A percentile compares a stretch with the other conserved stretches of the same genome.
These are phyloP conservation scores for Termitomyces sp. DNA, from an alignment of 768 basidiomycete genomes.

Conservation along the genomic window DNA sequence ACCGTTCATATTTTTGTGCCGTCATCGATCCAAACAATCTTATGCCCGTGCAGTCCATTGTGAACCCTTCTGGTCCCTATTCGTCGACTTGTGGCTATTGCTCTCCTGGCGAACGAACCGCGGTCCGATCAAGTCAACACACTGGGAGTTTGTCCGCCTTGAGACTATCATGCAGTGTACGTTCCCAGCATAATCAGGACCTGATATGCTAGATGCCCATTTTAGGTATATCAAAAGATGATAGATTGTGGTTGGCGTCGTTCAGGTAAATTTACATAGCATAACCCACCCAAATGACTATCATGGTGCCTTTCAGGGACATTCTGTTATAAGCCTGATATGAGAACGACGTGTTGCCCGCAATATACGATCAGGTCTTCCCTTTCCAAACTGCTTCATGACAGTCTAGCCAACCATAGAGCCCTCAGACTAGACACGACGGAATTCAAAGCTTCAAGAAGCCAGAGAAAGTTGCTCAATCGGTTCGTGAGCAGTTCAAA, in stretches of 20 bases:
- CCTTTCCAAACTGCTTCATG: conserved; percentile 2
- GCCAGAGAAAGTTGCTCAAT: conserved; percentile 70
- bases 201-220: background rate
- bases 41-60: conserved; percentile 26
- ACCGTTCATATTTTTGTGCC: no score
- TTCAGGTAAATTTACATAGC: conserved; percentile 38
- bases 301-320: conserved; percentile 26
- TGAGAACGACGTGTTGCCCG: conserved; percentile 81
- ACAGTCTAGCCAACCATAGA: background rate
- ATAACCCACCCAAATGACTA: background rate
- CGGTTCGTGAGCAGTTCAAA: conserved; percentile 34
- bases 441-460: conserved; percentile 63
- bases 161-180: conserved; percentile 40
- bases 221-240: conserved; percentile 74
- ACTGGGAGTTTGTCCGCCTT: conserved; percentile 43
- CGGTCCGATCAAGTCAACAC: conserved; percentile 34
- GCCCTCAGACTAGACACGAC: conserved; percentile 55
- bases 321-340: conserved; percentile 86
- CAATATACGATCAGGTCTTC: conserved; percentile 87
- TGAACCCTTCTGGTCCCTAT: conserved; percentile 25
- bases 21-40: background rate
- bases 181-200: background rate
- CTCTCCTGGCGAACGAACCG: conserved; percentile 43
- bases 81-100: conserved; percentile 65
- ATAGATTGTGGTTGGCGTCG: conserved; percentile 83